Conservation (phyloP, 257 asterid genomes). For the Handroanthus guayacan region DNA sequence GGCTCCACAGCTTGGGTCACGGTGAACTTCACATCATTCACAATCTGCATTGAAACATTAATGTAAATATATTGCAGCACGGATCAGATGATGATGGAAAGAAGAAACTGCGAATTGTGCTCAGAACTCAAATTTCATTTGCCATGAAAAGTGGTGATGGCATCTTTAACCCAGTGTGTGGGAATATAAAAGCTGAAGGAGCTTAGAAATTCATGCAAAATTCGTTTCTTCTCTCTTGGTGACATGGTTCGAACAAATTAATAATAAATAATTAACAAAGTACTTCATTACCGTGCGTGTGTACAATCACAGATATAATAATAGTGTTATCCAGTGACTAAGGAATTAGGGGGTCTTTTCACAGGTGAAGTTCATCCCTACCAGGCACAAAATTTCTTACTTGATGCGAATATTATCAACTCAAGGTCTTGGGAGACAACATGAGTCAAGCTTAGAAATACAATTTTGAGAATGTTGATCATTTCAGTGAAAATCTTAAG, state of each 20-base stretch:
- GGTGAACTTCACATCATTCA: slow-evolving; percentile 90
- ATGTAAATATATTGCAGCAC: background rate
- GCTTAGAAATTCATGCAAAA: background rate
- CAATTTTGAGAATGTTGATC: background rate
- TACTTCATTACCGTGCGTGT: too few relatives aligned
- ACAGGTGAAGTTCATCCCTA: too few relatives aligned
- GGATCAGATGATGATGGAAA: background rate
- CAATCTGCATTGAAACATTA: slow-evolving; percentile 61
- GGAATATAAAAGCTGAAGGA: background rate
- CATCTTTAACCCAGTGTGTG: background rate
- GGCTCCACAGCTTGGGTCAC: slow-evolving; percentile 96
- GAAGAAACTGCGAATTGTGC: background rate
- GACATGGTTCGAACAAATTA: background rate
- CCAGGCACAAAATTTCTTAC: background rate
- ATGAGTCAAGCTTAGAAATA: background rate
- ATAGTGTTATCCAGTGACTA: too few relatives aligned
- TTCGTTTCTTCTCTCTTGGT: background rate
- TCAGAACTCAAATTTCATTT: background rate
- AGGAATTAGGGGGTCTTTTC: too few relatives aligned
- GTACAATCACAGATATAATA: too few relatives aligned
- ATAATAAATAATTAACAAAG: too few relatives aligned
- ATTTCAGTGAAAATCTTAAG: background rate
- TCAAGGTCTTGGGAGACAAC: background rate
- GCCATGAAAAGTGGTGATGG: background rate
- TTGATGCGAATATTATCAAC: background rate